Evolutionary conservation across 2,329 filamentous ascomycete species (phyloP).

Genomic region (Phaeophleospora eucalypticola): DNA sequence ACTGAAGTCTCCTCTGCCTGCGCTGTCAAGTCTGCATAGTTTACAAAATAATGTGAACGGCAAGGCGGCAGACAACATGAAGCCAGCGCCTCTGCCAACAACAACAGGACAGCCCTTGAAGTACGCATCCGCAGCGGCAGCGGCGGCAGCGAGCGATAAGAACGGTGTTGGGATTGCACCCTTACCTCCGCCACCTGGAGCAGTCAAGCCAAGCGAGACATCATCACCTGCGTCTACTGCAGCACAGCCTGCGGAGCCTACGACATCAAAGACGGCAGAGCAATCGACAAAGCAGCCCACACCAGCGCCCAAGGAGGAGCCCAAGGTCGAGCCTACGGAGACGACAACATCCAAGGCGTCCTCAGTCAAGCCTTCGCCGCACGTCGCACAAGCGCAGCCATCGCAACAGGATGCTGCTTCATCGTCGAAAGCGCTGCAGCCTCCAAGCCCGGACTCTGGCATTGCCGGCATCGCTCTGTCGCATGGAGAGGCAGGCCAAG

Average conservation of each 20-base stretch:
- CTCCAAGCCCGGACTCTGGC: conserved; percentile 33
- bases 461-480: conserved; percentile 38
- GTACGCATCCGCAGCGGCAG: conserved; percentile 93
- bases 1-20: conserved; percentile 90
- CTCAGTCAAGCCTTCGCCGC: conserved; percentile 33
- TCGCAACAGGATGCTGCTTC: conserved; percentile 11
- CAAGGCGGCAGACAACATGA: conserved; percentile 67
- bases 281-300: conserved; percentile 25
- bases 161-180: conserved; percentile 87
- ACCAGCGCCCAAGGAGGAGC: conserved; percentile 27
- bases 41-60: conserved; percentile 60
- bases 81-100: conserved; percentile 81
- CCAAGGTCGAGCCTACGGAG: conserved; percentile 18
- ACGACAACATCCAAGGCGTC: conserved; percentile 21
- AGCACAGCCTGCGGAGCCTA: conserved; percentile 30
- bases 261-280: conserved; percentile 24
- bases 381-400: conserved; percentile 38
- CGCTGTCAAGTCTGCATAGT: conserved; percentile 82
- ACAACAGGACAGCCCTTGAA: conserved; percentile 88
- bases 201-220: conserved; percentile 53
- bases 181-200: conserved; percentile 80
- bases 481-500: conserved; percentile 51
- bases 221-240: conserved; percentile 49
- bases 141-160: conserved; percentile 85
- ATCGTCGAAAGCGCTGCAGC: conserved; percentile 24